These are phyloP conservation scores for Artomyces pyxidatus DNA, from an alignment of 768 basidiomycete genomes.

Conservation along the genomic window DNA sequence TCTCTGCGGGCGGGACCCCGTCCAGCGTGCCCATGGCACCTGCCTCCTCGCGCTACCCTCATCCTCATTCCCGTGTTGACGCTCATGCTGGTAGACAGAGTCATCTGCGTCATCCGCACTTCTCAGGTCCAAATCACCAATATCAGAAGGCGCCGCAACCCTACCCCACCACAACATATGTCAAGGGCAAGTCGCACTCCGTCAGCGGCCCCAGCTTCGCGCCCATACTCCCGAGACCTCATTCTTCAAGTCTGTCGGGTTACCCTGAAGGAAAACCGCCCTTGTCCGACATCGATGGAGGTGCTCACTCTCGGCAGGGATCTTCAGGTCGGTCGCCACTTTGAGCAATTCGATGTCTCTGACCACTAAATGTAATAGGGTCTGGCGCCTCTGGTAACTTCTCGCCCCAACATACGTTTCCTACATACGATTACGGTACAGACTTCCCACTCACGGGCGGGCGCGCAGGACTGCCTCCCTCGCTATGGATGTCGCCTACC, in stretches of 20 bases:
- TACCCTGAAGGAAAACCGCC: constrained; percentile 1
- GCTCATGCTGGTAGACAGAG: not conserved
- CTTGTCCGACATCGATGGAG: not conserved
- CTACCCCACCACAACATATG: constrained; percentile 9
- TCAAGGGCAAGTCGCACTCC: constrained; percentile 21
- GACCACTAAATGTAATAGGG: constrained; percentile 1
- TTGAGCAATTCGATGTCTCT: not conserved
- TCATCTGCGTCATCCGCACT: not conserved
- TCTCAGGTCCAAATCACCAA: not conserved
- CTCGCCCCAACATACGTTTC: constrained; percentile 10
- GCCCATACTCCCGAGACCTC: not conserved
- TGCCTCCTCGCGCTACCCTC: constrained; percentile 14
- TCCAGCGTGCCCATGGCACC: constrained; percentile 32
- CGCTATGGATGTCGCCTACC: constrained; percentile 79
- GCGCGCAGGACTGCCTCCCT: constrained; percentile 55
- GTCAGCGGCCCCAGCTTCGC: constrained; percentile 6
- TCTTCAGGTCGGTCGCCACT: not conserved
- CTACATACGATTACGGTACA: constrained; percentile 18
- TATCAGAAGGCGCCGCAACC: not conserved
- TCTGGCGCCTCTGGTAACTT: constrained; percentile 8
- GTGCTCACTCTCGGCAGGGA: not conserved
- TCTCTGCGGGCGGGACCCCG: constrained; percentile 24
- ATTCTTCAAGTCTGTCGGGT: not conserved
- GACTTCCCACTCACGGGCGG: constrained; percentile 35
- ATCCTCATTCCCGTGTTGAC: not conserved